Conservation (phyloP, 1,284 basidiomycete genomes). For the Puccinia horiana region DNA sequence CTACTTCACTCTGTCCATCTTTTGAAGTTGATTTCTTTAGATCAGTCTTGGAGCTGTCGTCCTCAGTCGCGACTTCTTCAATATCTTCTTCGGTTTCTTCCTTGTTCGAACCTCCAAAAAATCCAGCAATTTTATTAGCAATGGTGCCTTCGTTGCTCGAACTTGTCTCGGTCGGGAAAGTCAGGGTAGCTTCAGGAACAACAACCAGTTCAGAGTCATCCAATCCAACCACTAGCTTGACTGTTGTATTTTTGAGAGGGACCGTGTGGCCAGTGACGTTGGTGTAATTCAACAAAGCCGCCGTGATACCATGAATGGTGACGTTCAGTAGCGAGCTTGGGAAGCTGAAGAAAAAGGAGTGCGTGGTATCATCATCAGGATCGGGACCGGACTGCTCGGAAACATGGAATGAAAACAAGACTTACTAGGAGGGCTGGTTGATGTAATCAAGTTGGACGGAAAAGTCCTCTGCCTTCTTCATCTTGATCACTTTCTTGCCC, state of each 20-base stretch:
- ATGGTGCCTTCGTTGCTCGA: slow-evolving; percentile 49
- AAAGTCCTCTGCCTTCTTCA: slow-evolving; percentile 78
- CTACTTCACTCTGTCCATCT: slow-evolving; percentile 49
- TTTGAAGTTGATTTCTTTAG: slow-evolving; percentile 4
- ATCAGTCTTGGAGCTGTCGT: slow-evolving; percentile 50
- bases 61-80: slow-evolving; percentile 40
- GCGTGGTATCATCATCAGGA: slow-evolving; percentile 31
- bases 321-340: slow-evolving; percentile 66
- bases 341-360: slow-evolving; percentile 29
- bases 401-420: slow-evolving; percentile 49
- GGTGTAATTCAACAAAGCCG: slow-evolving; percentile 73
- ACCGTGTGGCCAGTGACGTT: slow-evolving; percentile 66
- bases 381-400: slow-evolving; percentile 25
- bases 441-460: slow-evolving; percentile 67
- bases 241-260: slow-evolving; percentile 65
- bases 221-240: slow-evolving; percentile 76
- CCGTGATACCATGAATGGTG: slow-evolving; percentile 68
- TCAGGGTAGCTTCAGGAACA: slow-evolving; percentile 67
- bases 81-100: slow-evolving; percentile 48
- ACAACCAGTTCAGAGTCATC: slow-evolving; percentile 79
- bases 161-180: slow-evolving; percentile 65
- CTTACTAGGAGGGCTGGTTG: slow-evolving; percentile 64
- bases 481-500: slow-evolving; percentile 70
- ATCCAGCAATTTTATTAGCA: slow-evolving; percentile 75
- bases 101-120: slow-evolving; percentile 70